Base-by-base conservation (phyloP, 2,329 filamentous ascomycete species). In the Chalaropsis ovoidea region DNA sequence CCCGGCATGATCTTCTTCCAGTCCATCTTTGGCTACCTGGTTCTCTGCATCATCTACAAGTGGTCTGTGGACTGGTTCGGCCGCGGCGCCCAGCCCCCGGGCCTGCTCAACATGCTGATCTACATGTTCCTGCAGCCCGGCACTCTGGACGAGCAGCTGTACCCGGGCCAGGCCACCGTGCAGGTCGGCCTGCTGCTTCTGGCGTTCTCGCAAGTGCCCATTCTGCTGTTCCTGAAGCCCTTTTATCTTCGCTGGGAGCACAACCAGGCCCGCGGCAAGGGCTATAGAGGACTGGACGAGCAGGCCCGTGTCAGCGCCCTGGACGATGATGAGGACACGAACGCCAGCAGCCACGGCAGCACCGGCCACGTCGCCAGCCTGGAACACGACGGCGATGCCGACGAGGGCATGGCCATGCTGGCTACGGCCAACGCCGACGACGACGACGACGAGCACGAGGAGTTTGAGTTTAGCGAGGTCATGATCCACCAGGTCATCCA, bases 1-100 rank as follows among this genome's bases (percentile, higher is more conserved):
- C 94, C 94, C 6, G 93, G 94, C 63, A 96, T 99, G 93, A 91
- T 99, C 72, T 99, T 99, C 80, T 97, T 99, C 84, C 95, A 99
- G 79, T 86, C 90, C 69, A 99, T 99, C 74, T 99, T 99, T 70
- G 94, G 94, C 63, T 99, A 99, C 74, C 84, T 99, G 19, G 89
- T 95, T 61, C 80, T 96, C 73, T 90, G 89, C 72, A 96, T 99
- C 73, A 78, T 99, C 71, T 97, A 95, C 82, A 99, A 99, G 78
- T 99, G 95, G 94, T 87, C 83, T 10, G 82, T 96, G 45, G 87
- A 99, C 75, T 99, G 94, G 94, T 71, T 74, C 35, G 76, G 76
- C 64, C 77, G 78, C 61, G 84, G 80, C 11, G 81, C 81, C 52
- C 81, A 84, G 68, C 90, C 95, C 1, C 94, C 95, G 1, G 90